Evolutionary conservation across 164 flowering plant genomes (phyloP).

Genomic region (Vitis rotundifolia): DNA sequence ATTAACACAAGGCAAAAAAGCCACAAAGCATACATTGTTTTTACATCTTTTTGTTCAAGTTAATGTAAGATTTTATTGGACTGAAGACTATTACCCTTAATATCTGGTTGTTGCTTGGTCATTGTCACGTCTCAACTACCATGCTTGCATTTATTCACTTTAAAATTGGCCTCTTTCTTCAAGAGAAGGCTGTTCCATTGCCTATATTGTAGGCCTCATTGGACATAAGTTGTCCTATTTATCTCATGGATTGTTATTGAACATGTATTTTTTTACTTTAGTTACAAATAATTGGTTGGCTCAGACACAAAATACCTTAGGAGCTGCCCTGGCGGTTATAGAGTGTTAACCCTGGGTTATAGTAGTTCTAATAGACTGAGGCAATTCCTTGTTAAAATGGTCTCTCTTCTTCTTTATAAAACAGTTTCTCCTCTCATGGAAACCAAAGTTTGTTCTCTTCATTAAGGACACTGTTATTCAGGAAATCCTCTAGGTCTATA

Average conservation of each 20-base stretch:
- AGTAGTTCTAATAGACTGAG: background rate
- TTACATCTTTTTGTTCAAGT: too few relatives aligned
- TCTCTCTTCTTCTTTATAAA: background rate
- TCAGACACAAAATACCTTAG: too few relatives aligned
- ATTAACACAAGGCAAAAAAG: too few relatives aligned
- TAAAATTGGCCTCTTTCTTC: background rate
- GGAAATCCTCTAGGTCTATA: slow-evolving; percentile 16
- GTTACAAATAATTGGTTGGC: too few relatives aligned
- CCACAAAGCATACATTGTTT: too few relatives aligned
- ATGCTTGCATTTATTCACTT: background rate
- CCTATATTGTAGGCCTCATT: background rate
- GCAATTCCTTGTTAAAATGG: background rate
- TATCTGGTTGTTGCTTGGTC: too few relatives aligned
- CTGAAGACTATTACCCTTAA: too few relatives aligned
- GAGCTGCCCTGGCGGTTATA: too few relatives aligned
- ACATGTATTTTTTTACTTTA: background rate
- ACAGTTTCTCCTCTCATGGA: background rate
- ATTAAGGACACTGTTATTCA: slow-evolving; percentile 1
- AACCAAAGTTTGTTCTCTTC: slow-evolving; percentile 4
- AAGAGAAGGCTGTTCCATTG: background rate
- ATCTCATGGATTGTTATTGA: background rate
- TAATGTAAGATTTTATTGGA: too few relatives aligned
- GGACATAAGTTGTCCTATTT: background rate
- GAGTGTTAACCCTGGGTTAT: background rate
- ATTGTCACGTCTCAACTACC: too few relatives aligned